Conservation (phyloP, 2,329 filamentous ascomycete genomes). For the Colletotrichum liriopes region DNA sequence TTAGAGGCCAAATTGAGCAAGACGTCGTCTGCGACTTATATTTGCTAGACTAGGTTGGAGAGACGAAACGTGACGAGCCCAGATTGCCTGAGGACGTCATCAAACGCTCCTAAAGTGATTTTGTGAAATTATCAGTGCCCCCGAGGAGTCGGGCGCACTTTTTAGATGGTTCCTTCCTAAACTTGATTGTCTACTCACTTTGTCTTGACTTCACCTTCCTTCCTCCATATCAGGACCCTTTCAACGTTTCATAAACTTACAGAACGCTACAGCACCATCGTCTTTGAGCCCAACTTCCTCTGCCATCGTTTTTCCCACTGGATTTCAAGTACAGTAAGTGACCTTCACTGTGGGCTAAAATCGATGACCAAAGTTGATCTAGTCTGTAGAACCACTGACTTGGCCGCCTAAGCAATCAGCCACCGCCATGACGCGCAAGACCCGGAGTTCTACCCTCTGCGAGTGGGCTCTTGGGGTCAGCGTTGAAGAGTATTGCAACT, state of each 20-base stretch:
- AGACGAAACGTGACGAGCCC: neutral
- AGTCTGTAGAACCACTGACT: neutral
- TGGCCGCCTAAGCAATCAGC: neutral
- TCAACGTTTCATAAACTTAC: neutral
- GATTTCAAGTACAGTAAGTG: too few species aligned
- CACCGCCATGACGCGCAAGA: slow-evolving; percentile 35
- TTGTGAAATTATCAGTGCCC: neutral
- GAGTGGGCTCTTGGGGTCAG: slow-evolving; percentile 60
- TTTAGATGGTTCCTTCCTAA: slow-evolving; percentile 5
- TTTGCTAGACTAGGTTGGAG: neutral
- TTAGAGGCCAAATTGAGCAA: neutral
- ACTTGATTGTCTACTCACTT: neutral
- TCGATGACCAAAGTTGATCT: neutral
- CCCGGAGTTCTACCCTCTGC: slow-evolving; percentile 48
- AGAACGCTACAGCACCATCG: neutral
- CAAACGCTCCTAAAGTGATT: neutral
- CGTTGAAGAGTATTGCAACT: slow-evolving; percentile 48
- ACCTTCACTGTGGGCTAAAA: too few species aligned
- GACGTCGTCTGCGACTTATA: neutral
- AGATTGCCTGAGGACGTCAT: neutral
- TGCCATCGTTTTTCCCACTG: too few species aligned
- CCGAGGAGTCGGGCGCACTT: neutral
- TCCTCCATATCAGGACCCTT: neutral
- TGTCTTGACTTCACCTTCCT: slow-evolving; percentile 3
- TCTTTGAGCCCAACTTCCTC: neutral